Conservation (phyloP, 1,139 yeast species). For the Meyerozyma carpophila region DNA sequence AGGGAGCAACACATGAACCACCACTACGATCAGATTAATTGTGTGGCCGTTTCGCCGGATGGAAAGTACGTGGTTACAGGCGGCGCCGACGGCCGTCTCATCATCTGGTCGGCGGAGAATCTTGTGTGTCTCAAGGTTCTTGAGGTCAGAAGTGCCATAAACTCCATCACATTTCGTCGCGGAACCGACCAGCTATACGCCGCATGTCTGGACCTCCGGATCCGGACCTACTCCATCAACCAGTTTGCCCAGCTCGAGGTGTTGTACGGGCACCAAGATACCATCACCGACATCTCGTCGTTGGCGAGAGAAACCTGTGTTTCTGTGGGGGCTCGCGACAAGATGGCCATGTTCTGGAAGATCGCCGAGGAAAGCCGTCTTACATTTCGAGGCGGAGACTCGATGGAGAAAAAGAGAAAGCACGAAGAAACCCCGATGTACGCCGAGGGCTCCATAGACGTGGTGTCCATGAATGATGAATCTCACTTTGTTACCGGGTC, state of each 20-base stretch:
- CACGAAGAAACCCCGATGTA: constrained; percentile 32
- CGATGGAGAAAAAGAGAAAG: constrained; percentile 37
- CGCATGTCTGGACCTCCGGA: constrained; percentile 87
- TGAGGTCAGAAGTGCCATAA: constrained; percentile 70
- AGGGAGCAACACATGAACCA: constrained; percentile 46
- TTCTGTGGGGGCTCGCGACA: constrained; percentile 91
- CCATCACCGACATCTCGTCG: constrained; percentile 74
- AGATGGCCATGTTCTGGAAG: constrained; percentile 95
- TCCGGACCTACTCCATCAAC: constrained; percentile 79
- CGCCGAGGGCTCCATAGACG: constrained; percentile 86
- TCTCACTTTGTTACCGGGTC: constrained; percentile 91
- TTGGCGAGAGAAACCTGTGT: constrained; percentile 86
- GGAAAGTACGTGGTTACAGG: constrained; percentile 90
- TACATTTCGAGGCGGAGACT: constrained; percentile 90
- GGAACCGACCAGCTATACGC: constrained; percentile 83
- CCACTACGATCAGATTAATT: constrained; percentile 69
- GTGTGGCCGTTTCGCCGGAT: constrained; percentile 83
- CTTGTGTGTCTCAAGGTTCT: constrained; percentile 70
- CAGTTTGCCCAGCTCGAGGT: constrained; percentile 88
- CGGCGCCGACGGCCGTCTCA: constrained; percentile 72
- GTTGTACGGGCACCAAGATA: constrained; percentile 92
- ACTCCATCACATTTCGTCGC: constrained; percentile 72
- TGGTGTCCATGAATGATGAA: constrained; percentile 88
- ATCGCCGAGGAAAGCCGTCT: constrained; percentile 90
- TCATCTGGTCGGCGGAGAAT: constrained; percentile 82